Evolutionary conservation across 352 stramenopile genomes (phyloP).

Genomic region (Phytophthora syringae): DNA sequence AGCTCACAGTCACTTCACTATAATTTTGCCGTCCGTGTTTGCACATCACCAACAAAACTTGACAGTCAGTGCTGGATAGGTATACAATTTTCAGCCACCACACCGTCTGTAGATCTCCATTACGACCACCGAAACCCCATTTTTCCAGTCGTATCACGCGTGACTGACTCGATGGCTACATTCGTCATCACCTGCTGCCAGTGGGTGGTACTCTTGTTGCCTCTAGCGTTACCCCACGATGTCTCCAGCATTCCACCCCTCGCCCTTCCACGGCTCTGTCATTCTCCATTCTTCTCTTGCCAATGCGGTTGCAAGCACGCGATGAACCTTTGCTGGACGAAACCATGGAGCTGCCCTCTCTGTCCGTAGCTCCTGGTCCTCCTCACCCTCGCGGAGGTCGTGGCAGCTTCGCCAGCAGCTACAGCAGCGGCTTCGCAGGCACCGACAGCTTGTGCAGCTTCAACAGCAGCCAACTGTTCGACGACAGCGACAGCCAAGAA

Average conservation of each 20-base stretch:
- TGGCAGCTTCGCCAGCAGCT: slow-evolving; percentile 38
- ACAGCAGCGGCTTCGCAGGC: slow-evolving; percentile 29
- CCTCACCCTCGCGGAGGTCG: slow-evolving; percentile 30
- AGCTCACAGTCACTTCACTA: too few species aligned
- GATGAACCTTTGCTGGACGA: slow-evolving; percentile 31
- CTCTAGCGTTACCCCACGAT: slow-evolving; percentile 10
- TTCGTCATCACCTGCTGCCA: slow-evolving; percentile 6
- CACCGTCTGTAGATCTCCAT: too few species aligned
- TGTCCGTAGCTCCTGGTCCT: slow-evolving; percentile 20
- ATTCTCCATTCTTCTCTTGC: slow-evolving; percentile 20
- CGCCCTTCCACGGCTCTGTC: neutral
- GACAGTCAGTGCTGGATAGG: too few species aligned
- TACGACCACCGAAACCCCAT: too few species aligned
- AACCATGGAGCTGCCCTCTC: slow-evolving; percentile 30
- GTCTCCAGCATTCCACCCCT: slow-evolving; percentile 13
- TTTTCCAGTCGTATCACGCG: too few species aligned
- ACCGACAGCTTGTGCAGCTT: slow-evolving; percentile 37
- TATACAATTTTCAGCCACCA: too few species aligned
- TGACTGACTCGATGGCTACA: slow-evolving; percentile 35
- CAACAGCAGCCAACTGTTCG: slow-evolving; percentile 35
- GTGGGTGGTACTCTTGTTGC: slow-evolving; percentile 19
- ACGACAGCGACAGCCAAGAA: slow-evolving; percentile 26
- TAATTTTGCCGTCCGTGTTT: too few species aligned
- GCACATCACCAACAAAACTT: too few species aligned
- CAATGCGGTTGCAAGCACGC: slow-evolving; percentile 15